Evolutionary conservation across 768 basidiomycete species (phyloP), one percentile per base, ranked within the genome.

Genomic region (Leucosporidium creatinivorum): DNA sequence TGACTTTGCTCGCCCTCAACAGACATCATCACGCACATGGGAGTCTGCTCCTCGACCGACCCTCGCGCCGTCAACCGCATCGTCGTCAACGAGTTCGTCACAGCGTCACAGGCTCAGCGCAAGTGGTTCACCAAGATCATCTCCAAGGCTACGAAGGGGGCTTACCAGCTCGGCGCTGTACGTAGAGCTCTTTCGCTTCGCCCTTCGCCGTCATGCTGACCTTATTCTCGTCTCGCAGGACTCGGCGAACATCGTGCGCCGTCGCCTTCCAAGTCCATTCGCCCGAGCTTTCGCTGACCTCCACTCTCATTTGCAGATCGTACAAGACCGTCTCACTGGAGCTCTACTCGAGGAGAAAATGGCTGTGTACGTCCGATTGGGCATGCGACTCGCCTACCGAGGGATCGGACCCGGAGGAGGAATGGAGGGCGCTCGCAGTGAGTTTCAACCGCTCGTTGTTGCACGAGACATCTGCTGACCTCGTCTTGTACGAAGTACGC

Each of bases 261-360:
- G 5, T 31, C 23, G 13, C 50, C 33, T 21, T 52, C 8, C n/a
- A n/a, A n/a, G 18, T 23, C 23, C 21, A 17, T 2, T n/a, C 8
- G 47, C 28, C 17, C 7, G 25, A 6, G 0, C 8, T 4, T 31
- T n/a, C 25, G n/a, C 39, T 6, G 30, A 7, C n/a, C 10, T 21
- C 5, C 17, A 4, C 2, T 4, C 3, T 31, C 2, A 44, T 13
- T 44, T 13, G 7, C 31, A 70, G 69, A 91, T 97, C 66, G 93
- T 99, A 1, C 94, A 98, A 80, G 93, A 97, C 76, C 83, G 94
- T 19, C 78, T 85, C 77, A 93, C 91, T 0, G 94, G 94, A 0
- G 89, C 91, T 77, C 77, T 98, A 65, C 89, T 93, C 76, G 94
- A 99, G 79, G 94, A 98, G 80, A 98, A 97, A 81, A 99, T 97